Conservation (phyloP, 805 yeast genomes). For the Metschnikowia picachoensis region DNA sequence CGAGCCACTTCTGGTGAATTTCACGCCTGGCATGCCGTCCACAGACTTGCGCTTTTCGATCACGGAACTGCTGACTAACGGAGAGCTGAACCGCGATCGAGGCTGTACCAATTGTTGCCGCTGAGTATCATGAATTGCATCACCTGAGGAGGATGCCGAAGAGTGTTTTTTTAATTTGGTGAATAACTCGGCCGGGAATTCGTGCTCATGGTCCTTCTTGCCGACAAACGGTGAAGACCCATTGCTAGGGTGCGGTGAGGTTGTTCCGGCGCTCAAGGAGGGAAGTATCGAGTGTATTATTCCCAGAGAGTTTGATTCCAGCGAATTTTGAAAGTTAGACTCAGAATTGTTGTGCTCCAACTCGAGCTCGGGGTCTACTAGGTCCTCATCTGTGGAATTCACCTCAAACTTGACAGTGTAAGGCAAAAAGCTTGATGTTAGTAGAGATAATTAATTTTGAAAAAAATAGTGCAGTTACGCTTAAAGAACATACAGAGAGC, state of each 20-base stretch:
- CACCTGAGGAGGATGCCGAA: constrained; percentile 14
- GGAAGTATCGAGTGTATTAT: constrained; percentile 29
- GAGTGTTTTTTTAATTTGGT: constrained; percentile 28
- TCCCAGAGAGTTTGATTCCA: constrained; percentile 7
- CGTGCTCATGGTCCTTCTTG: constrained; percentile 17
- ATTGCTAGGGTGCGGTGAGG: constrained; percentile 13
- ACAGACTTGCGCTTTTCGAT: constrained; percentile 32
- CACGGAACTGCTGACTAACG: constrained; percentile 29
- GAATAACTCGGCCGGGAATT: constrained; percentile 54
- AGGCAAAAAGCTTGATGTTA: constrained; percentile 55
- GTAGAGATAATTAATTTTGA: constrained; percentile 6
- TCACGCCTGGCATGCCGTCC: constrained; percentile 36
- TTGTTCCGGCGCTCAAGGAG: constrained; percentile 36
- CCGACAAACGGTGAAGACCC: constrained; percentile 21
- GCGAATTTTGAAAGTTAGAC: neutral
- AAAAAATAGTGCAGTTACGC: neutral
- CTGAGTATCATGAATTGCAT: constrained; percentile 24
- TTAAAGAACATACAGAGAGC: constrained; percentile 52
- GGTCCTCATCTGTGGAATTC: constrained; percentile 9
- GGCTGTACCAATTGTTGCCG: constrained; percentile 43
- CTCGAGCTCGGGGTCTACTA: constrained; percentile 8
- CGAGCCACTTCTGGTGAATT: constrained; percentile 27
- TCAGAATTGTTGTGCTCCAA: constrained; percentile 2
- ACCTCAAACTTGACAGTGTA: constrained; percentile 69
- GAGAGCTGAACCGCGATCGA: constrained; percentile 33